Conservation (phyloP, 2,329 filamentous ascomycete species). For the Fonsecaea pedrosoi region DNA sequence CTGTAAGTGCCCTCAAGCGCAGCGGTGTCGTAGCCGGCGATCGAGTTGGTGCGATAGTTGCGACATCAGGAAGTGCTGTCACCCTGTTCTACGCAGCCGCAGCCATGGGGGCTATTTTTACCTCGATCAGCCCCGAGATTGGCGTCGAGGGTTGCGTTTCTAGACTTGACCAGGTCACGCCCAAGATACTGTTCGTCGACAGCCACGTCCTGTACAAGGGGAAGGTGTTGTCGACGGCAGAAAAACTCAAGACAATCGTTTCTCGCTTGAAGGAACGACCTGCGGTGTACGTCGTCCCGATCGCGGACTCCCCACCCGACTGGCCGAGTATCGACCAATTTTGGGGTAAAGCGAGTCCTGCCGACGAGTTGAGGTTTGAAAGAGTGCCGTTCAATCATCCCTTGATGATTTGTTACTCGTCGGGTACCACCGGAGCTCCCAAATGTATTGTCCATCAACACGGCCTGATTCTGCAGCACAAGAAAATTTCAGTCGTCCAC, state of each 20-base stretch:
- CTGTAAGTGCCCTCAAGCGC: slow-evolving; percentile 47
- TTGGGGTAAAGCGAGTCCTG: neutral
- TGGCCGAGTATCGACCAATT: slow-evolving; percentile 57
- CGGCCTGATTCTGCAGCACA: slow-evolving; percentile 46
- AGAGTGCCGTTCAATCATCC: slow-evolving; percentile 73
- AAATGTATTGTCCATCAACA: slow-evolving; percentile 81
- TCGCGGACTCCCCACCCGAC: slow-evolving; percentile 45
- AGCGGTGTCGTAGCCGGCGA: slow-evolving; percentile 49
- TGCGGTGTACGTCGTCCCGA: slow-evolving; percentile 32
- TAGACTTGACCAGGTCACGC: slow-evolving; percentile 73
- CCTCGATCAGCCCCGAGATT: slow-evolving; percentile 16
- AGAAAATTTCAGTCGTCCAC: slow-evolving; percentile 67
- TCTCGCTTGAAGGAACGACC: neutral
- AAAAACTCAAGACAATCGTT: slow-evolving; percentile 66
- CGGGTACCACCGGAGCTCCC: slow-evolving; percentile 60
- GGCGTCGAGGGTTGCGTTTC: slow-evolving; percentile 52
- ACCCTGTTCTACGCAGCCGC: slow-evolving; percentile 15
- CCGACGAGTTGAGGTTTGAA: slow-evolving; percentile 53
- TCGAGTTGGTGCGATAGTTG: slow-evolving; percentile 49
- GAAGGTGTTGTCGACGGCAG: slow-evolving; percentile 71
- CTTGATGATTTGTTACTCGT: slow-evolving; percentile 58
- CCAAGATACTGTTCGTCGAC: slow-evolving; percentile 80
- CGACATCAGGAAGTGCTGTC: neutral
- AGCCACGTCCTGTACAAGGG: slow-evolving; percentile 75
- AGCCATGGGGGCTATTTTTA: slow-evolving; percentile 19